These are phyloP conservation scores for Saussurea involucrata DNA, from an alignment of 129 eudicot genomes.

Conservation along the genomic window DNA sequence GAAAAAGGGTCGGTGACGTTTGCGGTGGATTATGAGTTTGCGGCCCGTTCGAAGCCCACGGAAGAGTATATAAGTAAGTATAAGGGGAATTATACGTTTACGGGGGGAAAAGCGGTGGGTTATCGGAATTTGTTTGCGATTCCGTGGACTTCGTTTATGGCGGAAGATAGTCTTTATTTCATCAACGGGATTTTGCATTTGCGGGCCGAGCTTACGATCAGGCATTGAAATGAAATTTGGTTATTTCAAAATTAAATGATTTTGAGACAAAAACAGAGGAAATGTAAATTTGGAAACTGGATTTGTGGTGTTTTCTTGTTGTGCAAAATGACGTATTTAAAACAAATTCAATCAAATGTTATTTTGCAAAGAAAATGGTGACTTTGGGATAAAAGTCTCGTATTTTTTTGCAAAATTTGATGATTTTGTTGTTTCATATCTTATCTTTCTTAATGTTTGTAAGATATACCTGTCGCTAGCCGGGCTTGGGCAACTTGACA, in stretches of 20 bases:
- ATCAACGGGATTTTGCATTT: constrained; percentile 70
- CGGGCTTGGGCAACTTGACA: too few species aligned
- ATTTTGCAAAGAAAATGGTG: too few species aligned
- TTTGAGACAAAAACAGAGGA: not conserved
- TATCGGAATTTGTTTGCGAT: constrained; percentile 67
- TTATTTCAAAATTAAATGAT: not conserved
- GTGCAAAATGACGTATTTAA: not conserved
- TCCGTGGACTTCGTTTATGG: constrained; percentile 75
- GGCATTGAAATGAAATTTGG: constrained; percentile 33
- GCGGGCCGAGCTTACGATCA: constrained; percentile 75
- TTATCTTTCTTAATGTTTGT: too few species aligned
- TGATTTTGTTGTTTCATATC: too few species aligned
- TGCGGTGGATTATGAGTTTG: constrained; percentile 81
- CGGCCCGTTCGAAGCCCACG: constrained; percentile 67
- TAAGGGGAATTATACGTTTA: constrained; percentile 75
- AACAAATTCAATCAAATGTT: not conserved
- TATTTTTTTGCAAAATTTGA: too few species aligned
- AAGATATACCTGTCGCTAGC: too few species aligned
- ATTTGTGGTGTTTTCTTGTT: not conserved
- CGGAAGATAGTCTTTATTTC: constrained; percentile 64
- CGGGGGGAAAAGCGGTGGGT: constrained; percentile 86
- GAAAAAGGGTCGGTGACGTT: constrained; percentile 72
- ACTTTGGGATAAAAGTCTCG: too few species aligned
- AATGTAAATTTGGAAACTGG: not conserved
- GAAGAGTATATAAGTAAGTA: constrained; percentile 74